Base-by-base conservation (phyloP, 2,329 filamentous ascomycete genomes). In the Nothomitra cinnamomea region DNA sequence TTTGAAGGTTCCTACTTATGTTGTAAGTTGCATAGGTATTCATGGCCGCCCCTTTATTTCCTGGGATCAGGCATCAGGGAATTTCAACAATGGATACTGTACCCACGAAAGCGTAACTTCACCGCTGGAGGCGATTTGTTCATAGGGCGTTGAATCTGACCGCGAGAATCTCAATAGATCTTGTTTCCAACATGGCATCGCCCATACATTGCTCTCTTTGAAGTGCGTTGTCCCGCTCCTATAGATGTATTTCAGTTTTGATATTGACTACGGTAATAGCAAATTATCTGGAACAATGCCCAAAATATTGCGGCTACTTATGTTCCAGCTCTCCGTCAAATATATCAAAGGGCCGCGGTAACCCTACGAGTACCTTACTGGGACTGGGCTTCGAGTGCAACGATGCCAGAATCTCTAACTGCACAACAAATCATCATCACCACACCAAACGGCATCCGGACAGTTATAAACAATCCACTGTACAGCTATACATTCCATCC, bases 121-220 rank as follows among this genome's bases (percentile, higher is more conserved):
- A n/a, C 25, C 45, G 22, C 45, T n/a, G n/a, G 7, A 3, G 19
- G n/a, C 24, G 12, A n/a, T 35, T 10, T 24, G 15, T 7, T 19
- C 45, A 35, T n/a, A 10, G 6, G n/a, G 3, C 38, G 13, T 15
- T 41, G 13, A n/a, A 13, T n/a, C 38, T 35, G 13, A 24, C 4
- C 3, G 15, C 13, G 25, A 35, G 28, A 35, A n/a, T 28, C 10
- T 2, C 4, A 13, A 28, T 24, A 49, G 45, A 32, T 51, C 13
- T 55, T 63, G 24, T 64, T 64, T 51, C 55, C 58, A 6, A 60
- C 59, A 43, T 64, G 62, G 62, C 62, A 64, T 52, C 56, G 62
- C 35, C 61, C 61, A 8, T 64, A 64, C 40, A 53, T 63, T 42
- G 36, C 56, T n/a, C 57, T 63, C 21, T 49, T 62, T 12, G 61